phyloP scores from a whole-genome alignment of 192 early-diverging fungal species.

The Backusella mclennaniae region DNA sequence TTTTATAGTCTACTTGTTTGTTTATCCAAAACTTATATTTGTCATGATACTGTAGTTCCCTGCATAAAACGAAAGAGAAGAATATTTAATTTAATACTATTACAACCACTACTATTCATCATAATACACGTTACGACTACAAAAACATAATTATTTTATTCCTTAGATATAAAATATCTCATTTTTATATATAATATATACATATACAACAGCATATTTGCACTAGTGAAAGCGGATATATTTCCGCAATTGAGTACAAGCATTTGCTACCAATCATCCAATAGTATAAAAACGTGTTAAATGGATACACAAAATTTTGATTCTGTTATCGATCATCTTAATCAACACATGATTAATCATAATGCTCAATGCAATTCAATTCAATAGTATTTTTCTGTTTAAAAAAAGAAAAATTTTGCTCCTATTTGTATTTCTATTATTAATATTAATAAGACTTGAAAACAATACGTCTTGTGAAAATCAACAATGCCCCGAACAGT shows the following conservation, averaged over 20 bases:
- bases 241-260: background rate
- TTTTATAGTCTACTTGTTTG: background rate
- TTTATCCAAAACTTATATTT: background rate
- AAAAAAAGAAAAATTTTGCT: too few relatives aligned
- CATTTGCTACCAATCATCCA: background rate
- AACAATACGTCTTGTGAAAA: too few relatives aligned
- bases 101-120: background rate
- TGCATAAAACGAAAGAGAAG: background rate
- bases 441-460: too few relatives aligned
- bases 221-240: background rate
- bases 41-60: background rate
- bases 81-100: background rate
- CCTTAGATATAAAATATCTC: background rate
- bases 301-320: background rate
- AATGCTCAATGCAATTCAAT: constrained; percentile 58
- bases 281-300: background rate
- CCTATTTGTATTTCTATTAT: too few relatives aligned
- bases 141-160: constrained; percentile 8
- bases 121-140: background rate
- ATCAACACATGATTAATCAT: constrained; percentile 59
- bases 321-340: constrained; percentile 76
- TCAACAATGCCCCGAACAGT: too few relatives aligned
- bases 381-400: background rate
- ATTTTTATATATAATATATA: background rate
- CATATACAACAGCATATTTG: background rate